A percentile compares a stretch with the other conserved stretches of the same genome.
Evolutionary conservation across 1,139 yeast species (phyloP).

Genomic region (Debaryomyces robertsiae): DNA sequence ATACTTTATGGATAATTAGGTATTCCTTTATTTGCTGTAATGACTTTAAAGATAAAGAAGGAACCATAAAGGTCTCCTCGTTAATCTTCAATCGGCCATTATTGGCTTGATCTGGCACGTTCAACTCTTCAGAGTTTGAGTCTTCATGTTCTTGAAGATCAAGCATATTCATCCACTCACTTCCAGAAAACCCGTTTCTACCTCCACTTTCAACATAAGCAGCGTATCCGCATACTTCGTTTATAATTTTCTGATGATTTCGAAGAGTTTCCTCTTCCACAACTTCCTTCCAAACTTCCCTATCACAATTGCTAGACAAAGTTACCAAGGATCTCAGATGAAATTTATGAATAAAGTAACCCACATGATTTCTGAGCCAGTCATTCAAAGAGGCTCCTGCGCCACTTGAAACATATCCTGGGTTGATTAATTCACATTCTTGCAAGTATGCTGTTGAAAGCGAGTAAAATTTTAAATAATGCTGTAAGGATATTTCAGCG

Average conservation of each 20-base stretch:
- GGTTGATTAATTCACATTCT: conserved; percentile 85
- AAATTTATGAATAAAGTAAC: conserved; percentile 57
- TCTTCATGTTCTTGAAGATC: conserved; percentile 26
- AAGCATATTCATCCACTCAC: conserved; percentile 50
- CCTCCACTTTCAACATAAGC: conserved; percentile 42
- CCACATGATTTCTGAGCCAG: conserved; percentile 67
- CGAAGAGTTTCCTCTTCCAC: conserved; percentile 29
- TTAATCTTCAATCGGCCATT: conserved; percentile 41
- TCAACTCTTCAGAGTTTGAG: conserved; percentile 12
- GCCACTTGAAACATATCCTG: conserved; percentile 61
- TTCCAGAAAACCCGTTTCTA: conserved; percentile 30
- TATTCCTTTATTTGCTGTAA: conserved; percentile 50
- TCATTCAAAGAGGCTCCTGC: conserved; percentile 58
- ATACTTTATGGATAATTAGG: conserved; percentile 48
- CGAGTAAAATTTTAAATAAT: conserved; percentile 67
- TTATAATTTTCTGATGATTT: conserved; percentile 52
- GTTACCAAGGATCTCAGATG: conserved; percentile 53
- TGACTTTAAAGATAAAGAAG: conserved; percentile 38
- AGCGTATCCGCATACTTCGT: conserved; percentile 57
- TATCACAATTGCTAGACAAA: conserved; percentile 56
- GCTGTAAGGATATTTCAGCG: conserved; percentile 53
- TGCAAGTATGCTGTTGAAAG: conserved; percentile 69
- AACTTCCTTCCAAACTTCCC: conserved; percentile 80
- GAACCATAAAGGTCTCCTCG: conserved; percentile 44
- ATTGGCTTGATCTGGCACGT: conserved; percentile 3